Base-by-base conservation (phyloP, 78 protist species). In the Emiliania huxleyi region DNA sequence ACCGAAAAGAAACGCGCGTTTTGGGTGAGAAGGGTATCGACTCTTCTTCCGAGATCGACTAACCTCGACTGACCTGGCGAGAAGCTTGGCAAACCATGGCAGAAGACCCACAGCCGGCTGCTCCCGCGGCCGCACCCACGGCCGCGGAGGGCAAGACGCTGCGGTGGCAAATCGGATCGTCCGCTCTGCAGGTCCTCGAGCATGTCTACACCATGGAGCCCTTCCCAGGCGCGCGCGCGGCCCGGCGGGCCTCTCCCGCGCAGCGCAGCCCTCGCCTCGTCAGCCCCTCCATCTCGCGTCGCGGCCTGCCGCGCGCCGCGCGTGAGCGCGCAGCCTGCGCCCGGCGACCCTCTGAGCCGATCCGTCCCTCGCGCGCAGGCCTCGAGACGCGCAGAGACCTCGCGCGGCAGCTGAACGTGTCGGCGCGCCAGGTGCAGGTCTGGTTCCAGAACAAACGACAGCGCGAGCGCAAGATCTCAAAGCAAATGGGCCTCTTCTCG, bases 401-500 rank as follows among this genome's bases (percentile, higher is more conserved):
- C 12, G 2, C 44, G 19, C 2, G 42, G 44, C 2, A 79, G 87
- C 87, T 79, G 37, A 40, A 79, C n/a, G 87, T 79, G 35, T 37
- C 87, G 8, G 37, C 48, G n/a, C 87, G 87, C 37, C 87, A 40
- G 12, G 87, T 79, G 46, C 87, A 79, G 46, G 87, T 79, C 38
- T 79, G 87, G 87, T 79, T 79, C 18, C 87, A 79, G 46, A 79
- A 79, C 49, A 40, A 40, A n/a, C 87, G 87, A n/a, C 87, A 79
- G 87, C 87, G 87, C 8, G 83, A 73, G 42, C 83, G 83, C 42
- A 73, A 73, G 83, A 29, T 73, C 2, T 73, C 83, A 18, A 18
- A 42, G 1, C 40, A 18, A 1, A 29, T 18, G 25, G 83, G 83
- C 19, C 83, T 73, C 42, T 35, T 35, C 83, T 35, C 44, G 19